phyloP scores from a whole-genome alignment of 805 yeast species.

The Clavispora asparagi region DNA sequence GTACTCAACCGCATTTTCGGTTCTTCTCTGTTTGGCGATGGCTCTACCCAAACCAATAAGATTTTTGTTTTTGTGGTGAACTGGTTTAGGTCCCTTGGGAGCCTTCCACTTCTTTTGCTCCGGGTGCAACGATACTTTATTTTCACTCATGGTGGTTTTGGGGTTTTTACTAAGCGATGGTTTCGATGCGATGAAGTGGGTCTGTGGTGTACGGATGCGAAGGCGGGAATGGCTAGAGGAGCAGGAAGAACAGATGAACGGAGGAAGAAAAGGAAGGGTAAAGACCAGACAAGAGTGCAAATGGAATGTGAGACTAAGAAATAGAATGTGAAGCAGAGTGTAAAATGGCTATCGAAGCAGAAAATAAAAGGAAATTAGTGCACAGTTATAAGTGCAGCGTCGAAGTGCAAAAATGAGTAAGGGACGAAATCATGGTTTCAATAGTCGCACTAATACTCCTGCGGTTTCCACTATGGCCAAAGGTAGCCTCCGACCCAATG shows the following conservation, averaged over 20 bases:
- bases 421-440: too few relatives aligned
- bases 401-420: too few relatives aligned
- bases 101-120: conserved; percentile 72
- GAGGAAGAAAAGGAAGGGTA: too few relatives aligned
- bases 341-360: too few relatives aligned
- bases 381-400: too few relatives aligned
- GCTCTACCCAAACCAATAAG: conserved; percentile 82
- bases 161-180: conserved; percentile 1
- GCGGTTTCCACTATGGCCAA: too few relatives aligned
- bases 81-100: conserved; percentile 91
- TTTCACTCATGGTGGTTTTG: conserved; percentile 15
- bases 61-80: conserved; percentile 77
- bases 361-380: too few relatives aligned
- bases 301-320: not conserved
- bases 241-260: too few relatives aligned
- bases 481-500: too few relatives aligned
- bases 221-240: not conserved
- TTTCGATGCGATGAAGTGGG: not conserved
- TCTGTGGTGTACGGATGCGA: conserved; percentile 1
- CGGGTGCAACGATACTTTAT: conserved; percentile 41
- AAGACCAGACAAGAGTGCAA: not conserved
- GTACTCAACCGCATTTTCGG: conserved; percentile 63
- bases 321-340: not conserved
- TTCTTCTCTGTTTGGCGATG: conserved; percentile 66
- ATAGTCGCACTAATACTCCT: too few relatives aligned